Evolutionary conservation across 129 eudicot species (phyloP).

Genomic region (Chrysanthemum seticuspe): DNA sequence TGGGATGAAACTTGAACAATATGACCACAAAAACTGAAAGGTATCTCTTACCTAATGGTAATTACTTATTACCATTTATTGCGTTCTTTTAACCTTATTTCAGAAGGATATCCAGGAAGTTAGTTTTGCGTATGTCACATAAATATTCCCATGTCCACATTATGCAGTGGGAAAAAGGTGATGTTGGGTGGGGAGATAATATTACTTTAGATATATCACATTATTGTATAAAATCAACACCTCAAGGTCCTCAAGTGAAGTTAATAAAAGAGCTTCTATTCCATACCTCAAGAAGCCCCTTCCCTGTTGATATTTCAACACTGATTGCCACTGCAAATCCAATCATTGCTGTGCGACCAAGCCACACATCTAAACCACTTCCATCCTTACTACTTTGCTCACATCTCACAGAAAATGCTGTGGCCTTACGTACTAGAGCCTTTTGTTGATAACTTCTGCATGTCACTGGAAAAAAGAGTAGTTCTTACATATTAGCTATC

Average conservation of each 20-base stretch:
- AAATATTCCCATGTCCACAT: too few relatives aligned
- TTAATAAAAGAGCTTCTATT: background rate
- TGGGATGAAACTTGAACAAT: too few relatives aligned
- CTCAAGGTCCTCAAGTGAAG: background rate
- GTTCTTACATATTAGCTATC: background rate
- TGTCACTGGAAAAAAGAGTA: slow-evolving; percentile 41
- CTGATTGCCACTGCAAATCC: slow-evolving; percentile 84
- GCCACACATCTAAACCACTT: slow-evolving; percentile 82
- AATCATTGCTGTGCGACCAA: slow-evolving; percentile 81
- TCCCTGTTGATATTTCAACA: slow-evolving; percentile 86
- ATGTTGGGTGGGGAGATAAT: background rate
- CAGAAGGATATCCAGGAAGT: too few relatives aligned
- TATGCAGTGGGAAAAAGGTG: too few relatives aligned
- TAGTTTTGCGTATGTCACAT: too few relatives aligned
- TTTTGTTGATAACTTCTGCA: slow-evolving; percentile 31
- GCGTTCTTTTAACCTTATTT: too few relatives aligned
- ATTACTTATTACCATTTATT: too few relatives aligned
- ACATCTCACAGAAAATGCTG: slow-evolving; percentile 54
- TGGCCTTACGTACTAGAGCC: slow-evolving; percentile 33
- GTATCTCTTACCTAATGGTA: too few relatives aligned
- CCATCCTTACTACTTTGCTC: slow-evolving; percentile 77
- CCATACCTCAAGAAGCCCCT: slow-evolving; percentile 95
- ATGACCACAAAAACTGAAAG: too few relatives aligned
- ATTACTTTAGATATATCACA: background rate
- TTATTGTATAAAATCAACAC: background rate